These are phyloP conservation scores for Diutina sp. DNA, from an alignment of 1,139 yeast species.

Conservation along the genomic window DNA sequence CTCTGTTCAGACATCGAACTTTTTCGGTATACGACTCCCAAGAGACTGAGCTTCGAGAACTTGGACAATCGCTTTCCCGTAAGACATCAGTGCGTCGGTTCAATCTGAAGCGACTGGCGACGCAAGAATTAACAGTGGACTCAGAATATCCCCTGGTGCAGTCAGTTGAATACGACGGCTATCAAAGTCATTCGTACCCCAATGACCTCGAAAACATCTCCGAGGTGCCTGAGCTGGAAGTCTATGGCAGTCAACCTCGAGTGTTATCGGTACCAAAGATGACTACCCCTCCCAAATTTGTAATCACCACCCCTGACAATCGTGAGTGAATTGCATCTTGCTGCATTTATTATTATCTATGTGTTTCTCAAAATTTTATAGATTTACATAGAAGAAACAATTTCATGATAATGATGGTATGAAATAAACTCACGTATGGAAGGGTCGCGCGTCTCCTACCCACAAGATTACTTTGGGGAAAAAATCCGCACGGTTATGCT, in stretches of 20 bases:
- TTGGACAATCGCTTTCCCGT: background rate
- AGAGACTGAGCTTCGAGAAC: background rate
- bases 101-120: background rate
- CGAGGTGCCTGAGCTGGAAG: background rate
- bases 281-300: background rate
- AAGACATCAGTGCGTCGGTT: background rate
- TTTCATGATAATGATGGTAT: no score
- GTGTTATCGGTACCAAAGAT: background rate
- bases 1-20: background rate
- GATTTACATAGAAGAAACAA: no score
- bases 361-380: background rate
- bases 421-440: no score
- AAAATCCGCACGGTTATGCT: background rate
- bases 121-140: background rate
- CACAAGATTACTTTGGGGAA: background rate
- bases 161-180: background rate
- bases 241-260: background rate
- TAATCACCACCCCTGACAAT: background rate
- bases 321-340: background rate
- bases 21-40: background rate
- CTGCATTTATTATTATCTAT: background rate
- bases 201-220: background rate
- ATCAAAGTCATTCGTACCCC: background rate
- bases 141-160: background rate
- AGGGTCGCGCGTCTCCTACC: no score